These are phyloP conservation scores for Didymella pomorum DNA, from an alignment of 2,329 filamentous ascomycete genomes.

Conservation along the genomic window DNA sequence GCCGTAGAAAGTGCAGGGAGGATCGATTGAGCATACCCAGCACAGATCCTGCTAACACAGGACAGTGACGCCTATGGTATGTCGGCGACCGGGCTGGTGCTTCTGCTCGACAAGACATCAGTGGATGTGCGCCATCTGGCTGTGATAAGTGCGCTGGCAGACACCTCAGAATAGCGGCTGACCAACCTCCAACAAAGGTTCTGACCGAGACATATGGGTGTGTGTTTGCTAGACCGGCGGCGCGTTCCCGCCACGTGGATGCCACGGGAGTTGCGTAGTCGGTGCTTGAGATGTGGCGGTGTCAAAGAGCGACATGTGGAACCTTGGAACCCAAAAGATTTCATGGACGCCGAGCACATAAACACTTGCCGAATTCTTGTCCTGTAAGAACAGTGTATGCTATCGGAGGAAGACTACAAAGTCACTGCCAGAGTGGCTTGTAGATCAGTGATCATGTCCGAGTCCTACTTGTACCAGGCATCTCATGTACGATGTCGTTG, in stretches of 20 bases:
- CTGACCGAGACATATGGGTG: background rate
- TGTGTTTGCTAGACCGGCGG: background rate
- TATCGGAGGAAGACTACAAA: too few relatives aligned
- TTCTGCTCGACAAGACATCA: background rate
- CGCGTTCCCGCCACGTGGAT: background rate
- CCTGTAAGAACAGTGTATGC: too few relatives aligned
- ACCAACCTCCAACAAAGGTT: background rate
- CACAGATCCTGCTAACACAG: background rate
- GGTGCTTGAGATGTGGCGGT: conserved; percentile 1
- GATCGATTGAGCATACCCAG: background rate
- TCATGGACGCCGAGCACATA: too few relatives aligned
- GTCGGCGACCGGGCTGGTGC: background rate
- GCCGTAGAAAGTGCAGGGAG: background rate
- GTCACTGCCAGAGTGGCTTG: too few relatives aligned
- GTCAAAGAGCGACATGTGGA: conserved; percentile 4
- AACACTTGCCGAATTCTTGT: too few relatives aligned
- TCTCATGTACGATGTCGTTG: too few relatives aligned
- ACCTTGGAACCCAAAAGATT: too few relatives aligned
- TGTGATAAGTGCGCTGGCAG: background rate
- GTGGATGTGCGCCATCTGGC: background rate
- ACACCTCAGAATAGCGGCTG: background rate
- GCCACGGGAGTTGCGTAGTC: background rate
- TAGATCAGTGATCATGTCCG: too few relatives aligned
- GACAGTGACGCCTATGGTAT: background rate
- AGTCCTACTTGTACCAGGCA: too few relatives aligned